Conservation (phyloP, 768 basidiomycete species). For the Pleurotus citrinopileatus region DNA sequence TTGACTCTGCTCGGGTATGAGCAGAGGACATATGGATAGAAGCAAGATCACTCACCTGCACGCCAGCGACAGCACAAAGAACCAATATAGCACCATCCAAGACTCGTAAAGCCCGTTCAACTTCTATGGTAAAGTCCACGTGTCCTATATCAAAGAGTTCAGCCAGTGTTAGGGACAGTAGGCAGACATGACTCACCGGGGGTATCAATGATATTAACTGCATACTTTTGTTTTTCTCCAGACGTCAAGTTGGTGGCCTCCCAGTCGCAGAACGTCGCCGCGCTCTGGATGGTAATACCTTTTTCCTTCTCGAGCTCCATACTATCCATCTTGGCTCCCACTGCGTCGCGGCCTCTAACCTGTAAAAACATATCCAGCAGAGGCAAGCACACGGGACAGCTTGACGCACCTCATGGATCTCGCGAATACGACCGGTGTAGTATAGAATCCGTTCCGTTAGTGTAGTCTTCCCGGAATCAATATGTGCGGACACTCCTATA, state of each 20-base stretch:
- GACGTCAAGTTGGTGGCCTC: slow-evolving; percentile 60
- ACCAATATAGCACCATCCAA: slow-evolving; percentile 96
- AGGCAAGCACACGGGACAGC: slow-evolving; percentile 13
- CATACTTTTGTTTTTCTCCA: slow-evolving; percentile 73
- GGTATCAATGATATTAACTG: slow-evolving; percentile 98
- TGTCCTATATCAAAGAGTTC: slow-evolving; percentile 58
- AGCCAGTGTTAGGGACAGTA: not conserved
- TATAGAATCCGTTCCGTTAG: slow-evolving; percentile 93
- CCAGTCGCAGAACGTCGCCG: slow-evolving; percentile 99
- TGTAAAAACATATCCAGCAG: slow-evolving; percentile 25
- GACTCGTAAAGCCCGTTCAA: slow-evolving; percentile 93
- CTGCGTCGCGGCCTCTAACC: slow-evolving; percentile 92
- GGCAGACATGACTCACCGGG: slow-evolving; percentile 57
- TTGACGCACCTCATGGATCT: slow-evolving; percentile 88
- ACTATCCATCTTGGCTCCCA: slow-evolving; percentile 99
- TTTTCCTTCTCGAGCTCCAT: slow-evolving; percentile 99
- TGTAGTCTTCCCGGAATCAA: slow-evolving; percentile 98
- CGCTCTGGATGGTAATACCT: slow-evolving; percentile 98
- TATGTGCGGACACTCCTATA: slow-evolving; percentile 94
- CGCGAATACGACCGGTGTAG: slow-evolving; percentile 93
- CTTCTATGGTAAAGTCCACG: slow-evolving; percentile 99
- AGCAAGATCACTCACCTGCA: slow-evolving; percentile 55
- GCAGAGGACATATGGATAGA: not conserved
- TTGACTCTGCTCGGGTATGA: slow-evolving; percentile 63
- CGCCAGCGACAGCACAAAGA: slow-evolving; percentile 95